Conservation (phyloP, 2,329 filamentous ascomycete species). For the Xylariales sp. region DNA sequence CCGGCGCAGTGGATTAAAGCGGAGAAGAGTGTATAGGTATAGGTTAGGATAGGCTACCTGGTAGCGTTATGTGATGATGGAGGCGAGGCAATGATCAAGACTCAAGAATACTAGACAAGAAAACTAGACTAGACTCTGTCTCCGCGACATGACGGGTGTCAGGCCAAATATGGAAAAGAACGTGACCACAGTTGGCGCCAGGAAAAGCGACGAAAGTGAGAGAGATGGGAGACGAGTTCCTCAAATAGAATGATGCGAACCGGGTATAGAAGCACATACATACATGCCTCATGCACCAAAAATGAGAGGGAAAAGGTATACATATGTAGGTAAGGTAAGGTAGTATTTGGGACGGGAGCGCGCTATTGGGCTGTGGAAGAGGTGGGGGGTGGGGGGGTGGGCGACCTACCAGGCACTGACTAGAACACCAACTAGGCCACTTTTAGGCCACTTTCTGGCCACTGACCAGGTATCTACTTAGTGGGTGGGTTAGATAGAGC, state of each 20-base stretch:
- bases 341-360: slow-evolving; percentile 1
- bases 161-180: slow-evolving; percentile 17
- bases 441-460: too few species aligned
- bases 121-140: neutral
- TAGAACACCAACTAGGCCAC: neutral
- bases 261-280: slow-evolving; percentile 1
- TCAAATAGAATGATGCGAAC: slow-evolving; percentile 31
- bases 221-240: slow-evolving; percentile 27
- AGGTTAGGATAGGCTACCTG: too few species aligned
- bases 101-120: neutral
- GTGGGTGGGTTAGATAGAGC: slow-evolving; percentile 4
- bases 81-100: slow-evolving; percentile 3
- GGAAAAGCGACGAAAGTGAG: slow-evolving; percentile 17
- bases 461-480: neutral
- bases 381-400: neutral
- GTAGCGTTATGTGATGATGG: slow-evolving; percentile 9
- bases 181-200: slow-evolving; percentile 19
- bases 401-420: neutral
- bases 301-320: too few species aligned
- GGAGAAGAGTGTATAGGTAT: neutral
- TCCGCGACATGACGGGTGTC: slow-evolving; percentile 2
- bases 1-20: slow-evolving; percentile 14
- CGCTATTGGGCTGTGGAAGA: neutral
- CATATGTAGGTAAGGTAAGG: neutral
- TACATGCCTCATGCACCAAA: neutral